Conservation (phyloP, 129 eudicot genomes). For the Artemisia annua region DNA sequence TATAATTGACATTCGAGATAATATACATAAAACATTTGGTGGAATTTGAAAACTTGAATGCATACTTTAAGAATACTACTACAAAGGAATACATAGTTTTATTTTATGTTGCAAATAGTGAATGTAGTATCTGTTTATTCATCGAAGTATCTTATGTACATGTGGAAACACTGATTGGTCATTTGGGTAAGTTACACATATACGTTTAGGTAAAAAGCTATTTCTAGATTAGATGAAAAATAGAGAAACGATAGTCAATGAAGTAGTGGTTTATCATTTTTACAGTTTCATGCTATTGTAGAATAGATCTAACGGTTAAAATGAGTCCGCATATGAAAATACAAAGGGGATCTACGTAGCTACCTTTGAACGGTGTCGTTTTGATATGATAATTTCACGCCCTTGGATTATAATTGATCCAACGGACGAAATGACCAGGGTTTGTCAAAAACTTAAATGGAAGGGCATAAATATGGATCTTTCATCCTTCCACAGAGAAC, state of each 20-base stretch:
- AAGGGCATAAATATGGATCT: neutral
- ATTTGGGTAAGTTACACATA: neutral
- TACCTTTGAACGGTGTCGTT: conserved; percentile 6
- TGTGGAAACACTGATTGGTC: neutral
- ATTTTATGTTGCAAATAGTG: no score
- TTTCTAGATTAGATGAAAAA: neutral
- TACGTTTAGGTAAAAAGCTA: neutral
- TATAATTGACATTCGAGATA: no score
- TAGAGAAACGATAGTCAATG: neutral
- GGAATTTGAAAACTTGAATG: no score
- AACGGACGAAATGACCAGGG: conserved; percentile 19
- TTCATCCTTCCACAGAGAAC: neutral
- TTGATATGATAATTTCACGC: conserved; percentile 3
- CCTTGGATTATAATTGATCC: conserved; percentile 22
- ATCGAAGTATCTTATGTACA: no score
- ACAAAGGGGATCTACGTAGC: neutral
- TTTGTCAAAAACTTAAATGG: neutral
- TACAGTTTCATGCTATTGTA: neutral
- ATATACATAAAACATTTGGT: no score
- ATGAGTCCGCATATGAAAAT: neutral
- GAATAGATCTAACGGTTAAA: neutral
- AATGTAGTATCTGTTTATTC: no score
- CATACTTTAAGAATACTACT: no score
- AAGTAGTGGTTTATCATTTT: neutral
- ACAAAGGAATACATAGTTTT: no score